These are phyloP conservation scores for Trichophyton mentagrophytes DNA, from an alignment of 2,329 filamentous ascomycete genomes.

Conservation along the genomic window DNA sequence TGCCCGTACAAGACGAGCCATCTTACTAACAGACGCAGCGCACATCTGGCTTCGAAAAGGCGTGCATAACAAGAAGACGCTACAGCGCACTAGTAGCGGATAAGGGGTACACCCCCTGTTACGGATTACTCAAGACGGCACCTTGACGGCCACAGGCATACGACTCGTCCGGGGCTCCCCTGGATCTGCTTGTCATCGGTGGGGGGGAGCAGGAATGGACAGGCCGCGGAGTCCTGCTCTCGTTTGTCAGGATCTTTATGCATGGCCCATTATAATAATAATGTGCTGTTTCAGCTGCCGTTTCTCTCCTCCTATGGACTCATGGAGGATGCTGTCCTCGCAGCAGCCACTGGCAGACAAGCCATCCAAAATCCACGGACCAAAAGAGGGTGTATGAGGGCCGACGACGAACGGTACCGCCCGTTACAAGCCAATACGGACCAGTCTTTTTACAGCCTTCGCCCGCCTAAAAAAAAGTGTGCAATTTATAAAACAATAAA, in stretches of 20 bases:
- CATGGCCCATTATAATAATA: neutral
- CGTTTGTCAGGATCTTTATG: neutral
- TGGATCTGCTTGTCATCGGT: neutral
- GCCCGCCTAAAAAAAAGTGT: neutral
- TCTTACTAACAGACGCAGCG: neutral
- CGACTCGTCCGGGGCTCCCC: neutral
- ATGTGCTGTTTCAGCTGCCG: neutral
- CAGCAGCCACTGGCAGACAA: neutral
- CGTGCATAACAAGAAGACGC: neutral
- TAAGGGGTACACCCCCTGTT: neutral
- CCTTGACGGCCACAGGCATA: neutral
- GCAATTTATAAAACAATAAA: neutral
- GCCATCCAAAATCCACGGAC: too few species aligned
- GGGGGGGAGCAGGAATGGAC: neutral
- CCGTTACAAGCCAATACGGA: neutral
- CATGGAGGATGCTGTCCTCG: neutral
- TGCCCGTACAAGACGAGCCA: neutral
- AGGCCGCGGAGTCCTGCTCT: neutral
- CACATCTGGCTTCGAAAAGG: neutral
- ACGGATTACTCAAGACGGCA: neutral
- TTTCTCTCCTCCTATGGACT: neutral
- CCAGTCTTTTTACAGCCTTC: too few species aligned
- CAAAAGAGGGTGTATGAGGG: too few species aligned
- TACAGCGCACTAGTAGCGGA: neutral
- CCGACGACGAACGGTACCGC: neutral